phyloP scores from a whole-genome alignment of 768 basidiomycete genomes.

The Calvatia gigantea region DNA sequence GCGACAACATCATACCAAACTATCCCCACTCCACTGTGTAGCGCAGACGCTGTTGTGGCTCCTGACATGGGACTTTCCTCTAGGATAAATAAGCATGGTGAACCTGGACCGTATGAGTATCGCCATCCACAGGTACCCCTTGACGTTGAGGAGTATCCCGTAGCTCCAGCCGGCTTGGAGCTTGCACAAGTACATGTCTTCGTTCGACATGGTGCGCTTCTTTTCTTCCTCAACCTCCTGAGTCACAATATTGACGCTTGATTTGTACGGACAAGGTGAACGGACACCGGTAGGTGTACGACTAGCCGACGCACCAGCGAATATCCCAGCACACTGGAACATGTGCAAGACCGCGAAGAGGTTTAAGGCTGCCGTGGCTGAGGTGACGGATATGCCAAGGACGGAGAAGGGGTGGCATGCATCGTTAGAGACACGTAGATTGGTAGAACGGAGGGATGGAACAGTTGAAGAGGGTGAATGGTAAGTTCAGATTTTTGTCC shows the following conservation, averaged over 20 bases:
- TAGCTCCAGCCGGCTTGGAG: slow-evolving; percentile 49
- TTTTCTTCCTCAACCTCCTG: background rate
- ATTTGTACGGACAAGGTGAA: slow-evolving; percentile 67
- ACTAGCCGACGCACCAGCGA: slow-evolving; percentile 56
- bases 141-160: slow-evolving; percentile 59
- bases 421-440: slow-evolving; percentile 35
- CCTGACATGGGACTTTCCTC: background rate
- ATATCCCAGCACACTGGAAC: slow-evolving; percentile 66
- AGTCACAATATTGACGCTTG: background rate
- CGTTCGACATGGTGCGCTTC: slow-evolving; percentile 63
- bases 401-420: slow-evolving; percentile 6
- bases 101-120: slow-evolving; percentile 16
- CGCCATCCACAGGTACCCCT: slow-evolving; percentile 43
- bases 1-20: background rate
- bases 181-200: slow-evolving; percentile 75
- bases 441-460: slow-evolving; percentile 60
- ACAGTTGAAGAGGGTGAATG: slow-evolving; percentile 54
- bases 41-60: background rate
- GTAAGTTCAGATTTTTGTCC: slow-evolving; percentile 35
- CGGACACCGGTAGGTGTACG: slow-evolving; percentile 73
- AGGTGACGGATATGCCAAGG: slow-evolving; percentile 11
- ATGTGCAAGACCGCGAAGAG: slow-evolving; percentile 56
- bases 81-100: background rate
- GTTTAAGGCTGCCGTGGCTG: slow-evolving; percentile 44
- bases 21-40: background rate